phyloP scores from a whole-genome alignment of 306 rosid species.

The Quercus ilex region DNA sequence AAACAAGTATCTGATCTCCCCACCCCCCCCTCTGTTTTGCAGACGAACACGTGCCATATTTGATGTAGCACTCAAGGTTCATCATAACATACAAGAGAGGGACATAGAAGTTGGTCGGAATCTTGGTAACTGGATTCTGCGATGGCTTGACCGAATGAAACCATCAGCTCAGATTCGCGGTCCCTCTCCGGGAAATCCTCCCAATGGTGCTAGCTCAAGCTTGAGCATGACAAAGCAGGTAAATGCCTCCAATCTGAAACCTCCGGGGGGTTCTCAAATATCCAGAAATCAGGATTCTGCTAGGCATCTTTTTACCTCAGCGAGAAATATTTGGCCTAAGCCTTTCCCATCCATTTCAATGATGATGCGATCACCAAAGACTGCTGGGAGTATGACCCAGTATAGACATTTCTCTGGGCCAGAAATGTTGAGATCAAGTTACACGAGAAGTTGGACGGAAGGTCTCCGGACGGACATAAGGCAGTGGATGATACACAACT shows the following conservation, averaged over 20 bases:
- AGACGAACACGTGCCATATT: constrained; percentile 75
- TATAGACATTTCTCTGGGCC: constrained; percentile 45
- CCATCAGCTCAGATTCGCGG: constrained; percentile 86
- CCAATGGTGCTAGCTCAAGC: constrained; percentile 24
- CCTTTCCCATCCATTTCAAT: constrained; percentile 51
- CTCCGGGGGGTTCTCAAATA: constrained; percentile 27
- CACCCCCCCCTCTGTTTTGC: neutral
- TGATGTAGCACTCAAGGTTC: constrained; percentile 65
- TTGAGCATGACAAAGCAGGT: constrained; percentile 30
- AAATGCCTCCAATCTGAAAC: constrained; percentile 37
- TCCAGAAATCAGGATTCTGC: constrained; percentile 44
- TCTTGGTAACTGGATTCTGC: constrained; percentile 72
- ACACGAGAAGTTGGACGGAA: constrained; percentile 35
- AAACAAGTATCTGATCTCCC: neutral
- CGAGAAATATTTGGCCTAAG: constrained; percentile 31
- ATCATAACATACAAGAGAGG: constrained; percentile 71
- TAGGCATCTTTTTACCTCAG: constrained; percentile 58
- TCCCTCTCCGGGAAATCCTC: constrained; percentile 16
- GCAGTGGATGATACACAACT: constrained; percentile 72
- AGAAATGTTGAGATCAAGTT: constrained; percentile 27
- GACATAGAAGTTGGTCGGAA: constrained; percentile 85
- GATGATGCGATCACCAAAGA: constrained; percentile 52
- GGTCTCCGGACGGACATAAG: constrained; percentile 64
- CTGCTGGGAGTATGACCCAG: constrained; percentile 55
- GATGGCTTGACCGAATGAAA: constrained; percentile 69